These are phyloP conservation scores for Berkeleyomyces rouxiae DNA, from an alignment of 2,329 filamentous ascomycete species.

Conservation along the genomic window DNA sequence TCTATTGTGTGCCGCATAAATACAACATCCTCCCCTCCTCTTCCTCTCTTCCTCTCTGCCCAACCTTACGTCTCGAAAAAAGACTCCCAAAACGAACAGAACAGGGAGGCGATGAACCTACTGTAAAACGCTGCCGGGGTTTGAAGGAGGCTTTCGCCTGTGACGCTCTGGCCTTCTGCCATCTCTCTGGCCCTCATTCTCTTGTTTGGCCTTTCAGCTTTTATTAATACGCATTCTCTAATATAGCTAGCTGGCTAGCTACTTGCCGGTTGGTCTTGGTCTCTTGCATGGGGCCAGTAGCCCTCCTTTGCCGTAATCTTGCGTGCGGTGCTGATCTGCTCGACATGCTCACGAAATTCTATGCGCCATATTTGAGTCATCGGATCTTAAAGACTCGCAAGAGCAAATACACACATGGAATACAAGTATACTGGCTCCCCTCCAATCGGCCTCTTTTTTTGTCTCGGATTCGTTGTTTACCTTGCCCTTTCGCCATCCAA, in stretches of 20 bases:
- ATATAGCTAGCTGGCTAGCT: not conserved
- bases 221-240: not conserved
- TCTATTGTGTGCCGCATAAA: not conserved
- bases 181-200: not conserved
- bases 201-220: not conserved
- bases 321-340: not conserved
- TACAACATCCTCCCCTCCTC: not conserved
- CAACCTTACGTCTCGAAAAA: not conserved
- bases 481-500: not conserved
- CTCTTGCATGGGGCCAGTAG: not conserved
- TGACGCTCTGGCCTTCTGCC: not conserved
- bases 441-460: not conserved
- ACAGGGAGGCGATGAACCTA: constrained; percentile 6
- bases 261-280: not conserved
- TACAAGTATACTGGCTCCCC: not conserved
- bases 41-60: not conserved
- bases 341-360: not conserved
- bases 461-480: not conserved
- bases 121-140: constrained; percentile 10
- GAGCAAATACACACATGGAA: too few relatives aligned
- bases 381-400: not conserved
- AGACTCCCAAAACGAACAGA: not conserved
- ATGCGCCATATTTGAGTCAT: not conserved
- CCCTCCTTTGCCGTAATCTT: not conserved
- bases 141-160: constrained; percentile 11